These are phyloP conservation scores for Ogataea zsoltii DNA, from an alignment of 805 yeast genomes.

Conservation along the genomic window DNA sequence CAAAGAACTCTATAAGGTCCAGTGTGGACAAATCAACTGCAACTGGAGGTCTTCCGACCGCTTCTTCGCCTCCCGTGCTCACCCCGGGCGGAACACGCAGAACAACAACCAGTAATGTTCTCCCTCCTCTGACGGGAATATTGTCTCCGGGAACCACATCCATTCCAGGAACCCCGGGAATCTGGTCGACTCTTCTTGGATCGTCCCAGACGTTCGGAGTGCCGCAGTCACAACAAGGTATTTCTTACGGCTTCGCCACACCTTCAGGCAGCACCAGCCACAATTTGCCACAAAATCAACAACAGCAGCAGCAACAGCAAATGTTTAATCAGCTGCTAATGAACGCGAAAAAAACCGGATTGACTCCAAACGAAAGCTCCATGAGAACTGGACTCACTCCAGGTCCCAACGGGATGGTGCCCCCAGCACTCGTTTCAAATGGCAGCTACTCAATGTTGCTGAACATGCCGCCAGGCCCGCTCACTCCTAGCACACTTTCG, in stretches of 20 bases:
- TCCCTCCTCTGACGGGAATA: slow-evolving; percentile 49
- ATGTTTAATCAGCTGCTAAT: slow-evolving; percentile 25
- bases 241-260: slow-evolving; percentile 10
- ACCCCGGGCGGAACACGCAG: slow-evolving; percentile 57
- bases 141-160: slow-evolving; percentile 46
- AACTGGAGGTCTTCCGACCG: slow-evolving; percentile 21
- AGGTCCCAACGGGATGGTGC: slow-evolving; percentile 44
- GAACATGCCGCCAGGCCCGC: slow-evolving; percentile 25
- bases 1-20: slow-evolving; percentile 1
- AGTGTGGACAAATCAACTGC: slow-evolving; percentile 29
- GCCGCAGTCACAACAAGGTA: slow-evolving; percentile 13
- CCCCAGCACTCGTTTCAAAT: slow-evolving; percentile 18
- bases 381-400: slow-evolving; percentile 74
- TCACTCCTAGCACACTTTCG: slow-evolving; percentile 28
- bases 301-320: slow-evolving; percentile 20
- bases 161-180: slow-evolving; percentile 54
- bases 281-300: slow-evolving; percentile 4
- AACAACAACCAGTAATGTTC: slow-evolving; percentile 27
- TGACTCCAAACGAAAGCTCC: slow-evolving; percentile 76
- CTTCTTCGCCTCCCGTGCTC: slow-evolving; percentile 46
- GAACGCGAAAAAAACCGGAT: slow-evolving; percentile 50
- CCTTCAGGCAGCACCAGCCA: slow-evolving; percentile 7
- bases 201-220: slow-evolving; percentile 28
- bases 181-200: slow-evolving; percentile 52
- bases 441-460: slow-evolving; percentile 25